Percentiles rank a stretch among this genome's conserved stretches.
Evolutionary conservation across 2,329 filamentous ascomycete species (phyloP).

Genomic region (Penicillium sp.): DNA sequence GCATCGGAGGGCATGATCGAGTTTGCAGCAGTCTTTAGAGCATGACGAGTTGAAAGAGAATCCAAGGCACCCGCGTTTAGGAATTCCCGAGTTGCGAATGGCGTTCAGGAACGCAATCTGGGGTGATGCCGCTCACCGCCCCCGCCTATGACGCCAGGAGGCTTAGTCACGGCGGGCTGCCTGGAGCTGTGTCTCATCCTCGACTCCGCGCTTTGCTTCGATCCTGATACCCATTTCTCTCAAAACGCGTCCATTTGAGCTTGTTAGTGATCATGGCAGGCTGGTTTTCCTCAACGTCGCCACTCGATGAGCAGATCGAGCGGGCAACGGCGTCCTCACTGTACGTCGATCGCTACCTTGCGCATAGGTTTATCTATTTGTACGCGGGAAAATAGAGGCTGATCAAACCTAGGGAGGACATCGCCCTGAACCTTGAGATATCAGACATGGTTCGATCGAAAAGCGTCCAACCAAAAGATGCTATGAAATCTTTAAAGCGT

Average conservation of each 20-base stretch:
- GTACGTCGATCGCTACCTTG: slow-evolving; percentile 51
- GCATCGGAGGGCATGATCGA: slow-evolving; percentile 37
- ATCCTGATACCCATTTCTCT: slow-evolving; percentile 1
- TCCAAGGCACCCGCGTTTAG: slow-evolving; percentile 6
- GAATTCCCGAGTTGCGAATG: too few species aligned
- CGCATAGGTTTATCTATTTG: background rate
- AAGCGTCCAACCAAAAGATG: slow-evolving; percentile 93
- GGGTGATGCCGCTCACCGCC: slow-evolving; percentile 18
- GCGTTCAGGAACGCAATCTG: slow-evolving; percentile 19
- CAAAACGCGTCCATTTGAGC: slow-evolving; percentile 6
- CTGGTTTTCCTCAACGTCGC: slow-evolving; percentile 91
- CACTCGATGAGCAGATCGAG: slow-evolving; percentile 95
- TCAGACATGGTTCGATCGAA: slow-evolving; percentile 96
- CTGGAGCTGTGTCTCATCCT: slow-evolving; percentile 18
- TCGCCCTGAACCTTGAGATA: slow-evolving; percentile 94
- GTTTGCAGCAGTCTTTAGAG: slow-evolving; percentile 18
- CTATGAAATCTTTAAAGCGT: slow-evolving; percentile 91
- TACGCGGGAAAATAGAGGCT: slow-evolving; percentile 1
- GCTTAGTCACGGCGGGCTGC: slow-evolving; percentile 22
- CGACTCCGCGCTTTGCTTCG: slow-evolving; percentile 27
- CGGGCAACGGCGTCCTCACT: slow-evolving; percentile 90
- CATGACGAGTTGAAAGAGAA: slow-evolving; percentile 18
- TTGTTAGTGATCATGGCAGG: slow-evolving; percentile 66
- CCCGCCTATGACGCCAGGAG: slow-evolving; percentile 32
- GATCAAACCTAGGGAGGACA: slow-evolving; percentile 66